Conservation (phyloP, 441 rosid species). For the Daphne laureola region DNA sequence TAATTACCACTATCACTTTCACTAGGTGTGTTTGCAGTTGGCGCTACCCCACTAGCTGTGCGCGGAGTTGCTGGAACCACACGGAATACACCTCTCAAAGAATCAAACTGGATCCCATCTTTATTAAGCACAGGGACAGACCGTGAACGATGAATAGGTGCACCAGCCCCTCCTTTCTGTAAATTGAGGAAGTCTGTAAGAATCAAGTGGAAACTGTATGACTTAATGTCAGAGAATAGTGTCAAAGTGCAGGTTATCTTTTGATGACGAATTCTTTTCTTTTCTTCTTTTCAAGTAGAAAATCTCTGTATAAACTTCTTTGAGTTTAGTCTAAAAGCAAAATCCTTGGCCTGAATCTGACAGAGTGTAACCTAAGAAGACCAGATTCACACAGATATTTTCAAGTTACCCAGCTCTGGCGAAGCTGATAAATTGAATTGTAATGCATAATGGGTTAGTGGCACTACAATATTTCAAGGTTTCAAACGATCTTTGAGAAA, state of each 20-base stretch:
- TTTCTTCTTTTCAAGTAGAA: too few relatives aligned
- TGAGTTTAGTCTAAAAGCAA: too few relatives aligned
- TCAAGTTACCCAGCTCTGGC: too few relatives aligned
- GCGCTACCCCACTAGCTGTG: conserved; percentile 21
- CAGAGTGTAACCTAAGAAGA: too few relatives aligned
- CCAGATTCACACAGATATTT: too few relatives aligned
- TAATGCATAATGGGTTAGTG: too few relatives aligned
- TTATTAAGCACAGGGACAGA: conserved; percentile 73
- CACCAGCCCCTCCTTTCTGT: conserved; percentile 53
- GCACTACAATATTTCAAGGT: too few relatives aligned
- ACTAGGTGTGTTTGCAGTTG: conserved; percentile 24
- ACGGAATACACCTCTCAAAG: conserved; percentile 48
- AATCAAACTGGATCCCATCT: conserved; percentile 50
- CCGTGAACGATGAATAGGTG: conserved; percentile 74
- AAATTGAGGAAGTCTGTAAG: conserved; percentile 21
- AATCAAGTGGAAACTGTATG: conserved; percentile 14
- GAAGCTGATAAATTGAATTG: too few relatives aligned
- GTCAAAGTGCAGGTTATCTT: conserved; percentile 2
- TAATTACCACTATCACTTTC: conserved; percentile 36
- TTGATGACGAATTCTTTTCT: too few relatives aligned
- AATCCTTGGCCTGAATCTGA: too few relatives aligned
- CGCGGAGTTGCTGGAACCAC: conserved; percentile 61
- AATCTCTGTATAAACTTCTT: too few relatives aligned
- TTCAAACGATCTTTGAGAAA: too few relatives aligned
- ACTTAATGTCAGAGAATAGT: conserved; percentile 1